Conservation (phyloP, 495 filamentous ascomycete species). For the Xylaria grammica region DNA sequence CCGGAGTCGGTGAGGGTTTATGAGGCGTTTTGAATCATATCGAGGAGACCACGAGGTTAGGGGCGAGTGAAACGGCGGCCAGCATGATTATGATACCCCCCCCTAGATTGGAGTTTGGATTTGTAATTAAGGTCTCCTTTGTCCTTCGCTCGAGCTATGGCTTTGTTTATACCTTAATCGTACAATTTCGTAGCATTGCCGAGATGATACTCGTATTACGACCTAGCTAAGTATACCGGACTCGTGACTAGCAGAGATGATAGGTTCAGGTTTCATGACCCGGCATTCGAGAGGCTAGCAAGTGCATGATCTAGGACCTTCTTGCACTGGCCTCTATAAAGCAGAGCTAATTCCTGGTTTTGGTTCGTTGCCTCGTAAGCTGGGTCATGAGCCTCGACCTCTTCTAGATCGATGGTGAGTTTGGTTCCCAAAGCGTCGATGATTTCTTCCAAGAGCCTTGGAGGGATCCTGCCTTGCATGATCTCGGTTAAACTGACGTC, state of each 20-base stretch:
- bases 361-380: slow-evolving; percentile 38
- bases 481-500: slow-evolving; percentile 29
- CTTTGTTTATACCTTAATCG: slow-evolving; percentile 1
- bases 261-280: background rate
- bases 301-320: slow-evolving; percentile 44
- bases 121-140: background rate
- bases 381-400: slow-evolving; percentile 37
- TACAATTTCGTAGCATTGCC: background rate
- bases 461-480: slow-evolving; percentile 30
- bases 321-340: slow-evolving; percentile 47
- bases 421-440: slow-evolving; percentile 33
- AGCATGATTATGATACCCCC: slow-evolving; percentile 26
- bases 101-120: slow-evolving; percentile 23
- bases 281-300: slow-evolving; percentile 28
- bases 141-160: background rate
- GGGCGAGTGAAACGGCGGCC: slow-evolving; percentile 1
- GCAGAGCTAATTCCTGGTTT: slow-evolving; percentile 48
- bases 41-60: background rate
- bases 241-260: background rate
- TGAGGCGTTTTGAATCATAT: background rate
- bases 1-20: background rate
- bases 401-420: slow-evolving; percentile 38
- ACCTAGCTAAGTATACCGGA: background rate
- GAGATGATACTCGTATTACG: background rate
- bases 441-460: slow-evolving; percentile 26